phyloP scores from a whole-genome alignment of 192 early-diverging fungal species.

The Umbelopsis sp. region DNA sequence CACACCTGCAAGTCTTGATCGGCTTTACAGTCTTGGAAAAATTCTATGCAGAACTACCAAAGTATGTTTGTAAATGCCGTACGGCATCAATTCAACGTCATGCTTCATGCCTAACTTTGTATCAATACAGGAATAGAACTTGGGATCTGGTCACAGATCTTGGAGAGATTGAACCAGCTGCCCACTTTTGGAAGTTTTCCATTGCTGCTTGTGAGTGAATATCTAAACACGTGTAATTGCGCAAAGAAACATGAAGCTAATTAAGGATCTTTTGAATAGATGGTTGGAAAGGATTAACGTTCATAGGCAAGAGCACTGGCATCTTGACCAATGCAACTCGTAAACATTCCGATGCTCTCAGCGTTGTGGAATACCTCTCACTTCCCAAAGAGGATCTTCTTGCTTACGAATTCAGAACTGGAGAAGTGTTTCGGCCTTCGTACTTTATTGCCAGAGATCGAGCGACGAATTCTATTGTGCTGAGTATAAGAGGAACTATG shows the following conservation, averaged over 20 bases:
- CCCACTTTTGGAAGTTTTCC: constrained; percentile 52
- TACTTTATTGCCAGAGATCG: constrained; percentile 75
- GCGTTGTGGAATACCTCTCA: constrained; percentile 64
- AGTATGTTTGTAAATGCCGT: not conserved
- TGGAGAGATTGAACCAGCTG: constrained; percentile 36
- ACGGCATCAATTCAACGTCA: not conserved
- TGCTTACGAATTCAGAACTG: constrained; percentile 69
- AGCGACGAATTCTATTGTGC: constrained; percentile 62
- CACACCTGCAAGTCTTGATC: constrained; percentile 63
- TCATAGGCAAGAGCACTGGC: constrained; percentile 74
- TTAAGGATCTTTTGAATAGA: not conserved
- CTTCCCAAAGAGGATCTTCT: constrained; percentile 68
- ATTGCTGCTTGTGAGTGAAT: constrained; percentile 47
- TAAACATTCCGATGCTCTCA: constrained; percentile 68
- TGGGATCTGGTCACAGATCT: constrained; percentile 49
- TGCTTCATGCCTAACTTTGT: not conserved
- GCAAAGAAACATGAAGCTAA: not conserved
- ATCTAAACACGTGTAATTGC: not conserved
- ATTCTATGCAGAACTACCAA: constrained; percentile 54
- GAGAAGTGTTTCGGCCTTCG: constrained; percentile 69
- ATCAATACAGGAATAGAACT: constrained; percentile 31
- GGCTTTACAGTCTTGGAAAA: constrained; percentile 73
- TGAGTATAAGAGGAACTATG: constrained; percentile 77
- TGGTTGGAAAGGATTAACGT: constrained; percentile 76
- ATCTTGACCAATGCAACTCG: constrained; percentile 68